These are phyloP conservation scores for Schizochytrium sp. DNA, from an alignment of 108 stramenopile genomes.

Conservation along the genomic window DNA sequence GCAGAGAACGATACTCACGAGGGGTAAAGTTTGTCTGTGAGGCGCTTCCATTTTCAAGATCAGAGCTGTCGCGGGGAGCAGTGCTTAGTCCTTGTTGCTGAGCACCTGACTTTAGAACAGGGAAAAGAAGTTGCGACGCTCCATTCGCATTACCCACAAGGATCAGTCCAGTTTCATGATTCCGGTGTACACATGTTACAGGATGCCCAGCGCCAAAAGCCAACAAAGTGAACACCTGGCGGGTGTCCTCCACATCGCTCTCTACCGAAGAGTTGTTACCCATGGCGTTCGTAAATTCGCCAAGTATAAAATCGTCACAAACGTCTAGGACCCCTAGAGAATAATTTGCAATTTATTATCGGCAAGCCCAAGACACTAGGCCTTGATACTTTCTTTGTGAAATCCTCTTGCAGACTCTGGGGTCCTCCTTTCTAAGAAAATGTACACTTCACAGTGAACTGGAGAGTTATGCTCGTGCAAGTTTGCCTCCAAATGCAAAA, in stretches of 20 bases:
- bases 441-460: too few relatives aligned
- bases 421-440: too few relatives aligned
- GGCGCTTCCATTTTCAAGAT: not conserved
- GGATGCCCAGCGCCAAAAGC: not conserved
- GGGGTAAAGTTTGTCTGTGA: not conserved
- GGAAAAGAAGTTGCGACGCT: slow-evolving; percentile 6
- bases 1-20: not conserved
- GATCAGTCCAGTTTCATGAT: slow-evolving; percentile 1
- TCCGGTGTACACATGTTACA: not conserved
- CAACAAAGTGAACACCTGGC: not conserved
- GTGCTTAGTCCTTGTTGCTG: not conserved
- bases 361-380: too few relatives aligned
- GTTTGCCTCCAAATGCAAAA: too few relatives aligned
- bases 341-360: too few relatives aligned
- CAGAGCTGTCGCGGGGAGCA: not conserved
- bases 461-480: too few relatives aligned
- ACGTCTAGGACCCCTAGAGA: too few relatives aligned
- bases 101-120: not conserved
- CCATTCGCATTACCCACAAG: slow-evolving; percentile 13
- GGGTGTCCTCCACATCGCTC: not conserved
- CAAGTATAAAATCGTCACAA: too few relatives aligned
- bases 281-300: not conserved
- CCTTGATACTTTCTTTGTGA: too few relatives aligned
- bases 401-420: too few relatives aligned
- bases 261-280: not conserved